These are phyloP conservation scores for Rhizopogon roseolus DNA, from an alignment of 768 basidiomycete species.

Conservation along the genomic window DNA sequence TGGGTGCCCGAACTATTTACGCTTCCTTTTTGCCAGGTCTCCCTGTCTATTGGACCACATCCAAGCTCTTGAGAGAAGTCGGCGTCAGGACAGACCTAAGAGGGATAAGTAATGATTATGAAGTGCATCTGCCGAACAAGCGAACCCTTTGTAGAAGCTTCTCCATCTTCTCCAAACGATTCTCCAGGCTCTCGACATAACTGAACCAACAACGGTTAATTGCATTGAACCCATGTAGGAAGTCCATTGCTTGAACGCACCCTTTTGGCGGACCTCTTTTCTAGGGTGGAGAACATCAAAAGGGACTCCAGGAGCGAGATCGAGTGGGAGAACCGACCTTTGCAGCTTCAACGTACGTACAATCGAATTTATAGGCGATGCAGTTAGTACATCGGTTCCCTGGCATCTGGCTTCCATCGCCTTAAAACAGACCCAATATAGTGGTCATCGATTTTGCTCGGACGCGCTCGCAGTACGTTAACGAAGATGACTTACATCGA, in stretches of 20 bases:
- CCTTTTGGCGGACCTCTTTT: conserved; percentile 38
- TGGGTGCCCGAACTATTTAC: conserved; percentile 8
- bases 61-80: conserved; percentile 58
- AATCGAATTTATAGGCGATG: conserved; percentile 39
- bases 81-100: conserved; percentile 60
- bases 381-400: conserved; percentile 56
- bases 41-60: conserved; percentile 32
- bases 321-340: conserved; percentile 33
- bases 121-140: background rate
- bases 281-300: conserved; percentile 13
- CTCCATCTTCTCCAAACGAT: conserved; percentile 61
- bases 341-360: conserved; percentile 52
- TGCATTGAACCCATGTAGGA: background rate
- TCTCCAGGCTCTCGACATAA: conserved; percentile 61
- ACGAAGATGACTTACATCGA: conserved; percentile 45
- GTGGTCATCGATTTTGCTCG: background rate
- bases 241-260: conserved; percentile 9
- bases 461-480: background rate
- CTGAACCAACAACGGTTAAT: conserved; percentile 22
- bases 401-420: conserved; percentile 59
- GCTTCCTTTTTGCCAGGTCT: conserved; percentile 26
- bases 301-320: background rate
- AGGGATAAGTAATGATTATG: background rate
- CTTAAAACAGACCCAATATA: conserved; percentile 20
- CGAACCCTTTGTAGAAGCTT: conserved; percentile 48